A percentile compares a stretch with the other conserved stretches of the same genome.
Conservation (phyloP, 192 early-diverging fungal genomes). For the Gorgonomyces haynaldii region DNA sequence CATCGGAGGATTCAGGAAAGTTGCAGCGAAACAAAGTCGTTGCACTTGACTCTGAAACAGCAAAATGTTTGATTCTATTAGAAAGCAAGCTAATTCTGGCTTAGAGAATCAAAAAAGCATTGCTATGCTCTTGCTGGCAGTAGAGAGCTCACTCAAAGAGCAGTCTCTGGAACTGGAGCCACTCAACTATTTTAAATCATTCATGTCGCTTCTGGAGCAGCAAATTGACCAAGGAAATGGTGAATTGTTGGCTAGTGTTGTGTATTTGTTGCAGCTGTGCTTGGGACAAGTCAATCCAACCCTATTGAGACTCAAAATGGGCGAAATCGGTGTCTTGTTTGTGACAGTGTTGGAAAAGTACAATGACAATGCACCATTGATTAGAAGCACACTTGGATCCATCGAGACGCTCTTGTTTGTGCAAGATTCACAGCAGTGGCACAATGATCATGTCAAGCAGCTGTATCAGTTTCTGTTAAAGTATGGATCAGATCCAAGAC, state of each 20-base stretch:
- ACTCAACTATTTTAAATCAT: conserved; percentile 79
- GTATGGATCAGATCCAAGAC: conserved; percentile 68
- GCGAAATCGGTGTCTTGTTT: conserved; percentile 22
- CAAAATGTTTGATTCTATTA: conserved; percentile 44
- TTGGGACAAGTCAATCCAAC: conserved; percentile 11
- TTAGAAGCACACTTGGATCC: conserved; percentile 61
- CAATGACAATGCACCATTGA: conserved; percentile 58
- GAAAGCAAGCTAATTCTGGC: conserved; percentile 62
- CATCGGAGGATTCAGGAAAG: too few species aligned
- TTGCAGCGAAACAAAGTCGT: too few species aligned
- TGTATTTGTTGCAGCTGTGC: conserved; percentile 42
- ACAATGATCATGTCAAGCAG: conserved; percentile 42
- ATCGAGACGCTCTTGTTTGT: conserved; percentile 64
- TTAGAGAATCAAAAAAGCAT: conserved; percentile 77
- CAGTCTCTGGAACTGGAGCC: conserved; percentile 55
- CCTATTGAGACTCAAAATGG: conserved; percentile 32
- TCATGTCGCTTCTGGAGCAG: conserved; percentile 65
- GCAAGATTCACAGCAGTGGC: conserved; percentile 70
- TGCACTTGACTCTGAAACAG: too few species aligned
- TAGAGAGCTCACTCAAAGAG: conserved; percentile 67
- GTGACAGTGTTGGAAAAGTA: conserved; percentile 52
- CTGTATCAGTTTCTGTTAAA: conserved; percentile 62
- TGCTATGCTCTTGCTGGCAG: conserved; percentile 28
- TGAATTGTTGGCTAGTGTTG: conserved; percentile 69
- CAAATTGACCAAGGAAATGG: conserved; percentile 32